Evolutionary conservation across 1,284 basidiomycete genomes (phyloP), one percentile per base, ranked within the genome.

Genomic region (Ceratobasidium sp.): DNA sequence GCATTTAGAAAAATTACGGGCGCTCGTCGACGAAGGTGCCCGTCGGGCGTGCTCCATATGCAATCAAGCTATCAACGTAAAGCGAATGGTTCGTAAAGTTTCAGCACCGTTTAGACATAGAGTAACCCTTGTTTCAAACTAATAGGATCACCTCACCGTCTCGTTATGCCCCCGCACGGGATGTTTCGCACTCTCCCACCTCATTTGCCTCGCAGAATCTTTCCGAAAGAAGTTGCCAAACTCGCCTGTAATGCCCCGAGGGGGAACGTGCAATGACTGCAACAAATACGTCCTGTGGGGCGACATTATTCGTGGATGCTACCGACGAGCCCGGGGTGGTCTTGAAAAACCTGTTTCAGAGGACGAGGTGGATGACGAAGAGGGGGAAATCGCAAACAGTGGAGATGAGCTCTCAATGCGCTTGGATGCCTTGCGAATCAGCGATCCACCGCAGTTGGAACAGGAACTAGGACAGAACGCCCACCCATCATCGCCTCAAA

Each of bases 291-390:
- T 87, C 0, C 83, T 91, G 1, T 96, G 93, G 93, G 91, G 91
- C 9, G 90, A 93, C 77, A 80, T 94, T 41, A 84, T 95, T 19
- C 86, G 90, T 11, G 91, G 89, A 0, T 89, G 87, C 76, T 93
- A 90, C 80, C 86, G 90, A 1, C 86, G 93, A 6, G 80, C 82
- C 45, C 84, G 84, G 17, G 83, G 85, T 33, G 81, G 78, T 5
- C 67, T 75, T 8, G 82, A 79, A 57, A 57, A 56, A 48, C 73
- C 75, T 15, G 75, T 80, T 24, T 78, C 78, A 44, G 77, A 78
- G 41, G 51, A 64, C n/a, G 76, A 75, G 3, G 73, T 75, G 50
- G 76, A 78, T 44, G 66, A 63, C 17, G 75, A 73, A 1, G 76
- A 75, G 51, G 76, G 77, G 44, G 50, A 47, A 22, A 29, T 5